These are phyloP conservation scores for Suillus subaureus DNA, from an alignment of 768 basidiomycete genomes.

Conservation along the genomic window DNA sequence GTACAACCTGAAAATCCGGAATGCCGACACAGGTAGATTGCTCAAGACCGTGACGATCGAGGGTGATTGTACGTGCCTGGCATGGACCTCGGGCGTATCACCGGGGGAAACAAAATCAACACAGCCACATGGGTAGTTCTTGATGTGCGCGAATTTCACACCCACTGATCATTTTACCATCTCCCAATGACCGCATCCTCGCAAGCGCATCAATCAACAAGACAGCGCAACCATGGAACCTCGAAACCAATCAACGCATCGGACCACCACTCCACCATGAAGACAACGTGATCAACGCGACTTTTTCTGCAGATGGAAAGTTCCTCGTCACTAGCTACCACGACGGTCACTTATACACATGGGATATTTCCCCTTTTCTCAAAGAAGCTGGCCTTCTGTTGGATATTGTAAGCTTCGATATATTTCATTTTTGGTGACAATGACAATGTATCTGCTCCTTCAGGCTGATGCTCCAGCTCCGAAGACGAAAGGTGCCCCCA, in stretches of 20 bases:
- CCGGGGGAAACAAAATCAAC: not conserved
- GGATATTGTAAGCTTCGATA: not conserved
- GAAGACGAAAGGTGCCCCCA: not conserved
- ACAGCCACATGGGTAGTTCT: no score
- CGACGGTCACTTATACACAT: not conserved
- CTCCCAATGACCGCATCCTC: not conserved
- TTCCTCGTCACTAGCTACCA: not conserved
- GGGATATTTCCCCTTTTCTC: not conserved
- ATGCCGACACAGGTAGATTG: not conserved
- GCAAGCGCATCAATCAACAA: not conserved
- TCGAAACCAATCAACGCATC: not conserved
- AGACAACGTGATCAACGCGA: not conserved
- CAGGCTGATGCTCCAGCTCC: not conserved
- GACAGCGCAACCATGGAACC: not conserved
- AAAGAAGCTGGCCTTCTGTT: not conserved
- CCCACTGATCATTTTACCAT: not conserved
- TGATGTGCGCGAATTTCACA: not conserved
- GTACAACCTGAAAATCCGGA: not conserved
- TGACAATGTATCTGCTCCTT: not conserved
- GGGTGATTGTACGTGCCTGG: no score
- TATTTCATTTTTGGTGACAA: not conserved
- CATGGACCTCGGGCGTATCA: not conserved
- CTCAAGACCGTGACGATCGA: no score
- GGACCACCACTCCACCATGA: not conserved
- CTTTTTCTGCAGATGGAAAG: not conserved